These are phyloP conservation scores for Penicillium longicatenatum DNA, from an alignment of 495 filamentous ascomycete genomes.

Conservation along the genomic window DNA sequence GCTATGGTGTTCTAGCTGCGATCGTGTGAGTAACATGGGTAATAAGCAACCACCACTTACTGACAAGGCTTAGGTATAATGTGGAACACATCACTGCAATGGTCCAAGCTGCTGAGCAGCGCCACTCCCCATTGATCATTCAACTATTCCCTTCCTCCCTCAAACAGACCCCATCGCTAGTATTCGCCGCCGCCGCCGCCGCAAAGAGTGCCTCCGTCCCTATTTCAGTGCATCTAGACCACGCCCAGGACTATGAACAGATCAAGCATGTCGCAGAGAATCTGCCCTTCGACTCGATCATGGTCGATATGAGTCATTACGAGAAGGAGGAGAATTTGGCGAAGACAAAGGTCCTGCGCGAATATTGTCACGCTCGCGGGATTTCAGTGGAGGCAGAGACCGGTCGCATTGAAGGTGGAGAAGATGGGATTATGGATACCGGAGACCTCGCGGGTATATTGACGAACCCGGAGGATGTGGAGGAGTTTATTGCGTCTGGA, in stretches of 20 bases:
- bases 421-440: constrained; percentile 75
- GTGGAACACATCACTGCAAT: constrained; percentile 71
- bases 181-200: constrained; percentile 58
- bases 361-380: constrained; percentile 64
- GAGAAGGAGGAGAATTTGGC: constrained; percentile 71
- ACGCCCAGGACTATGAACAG: constrained; percentile 62
- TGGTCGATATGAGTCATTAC: constrained; percentile 74
- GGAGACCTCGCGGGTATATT: constrained; percentile 62
- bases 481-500: constrained; percentile 67
- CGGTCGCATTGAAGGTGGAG: constrained; percentile 74
- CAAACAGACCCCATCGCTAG: constrained; percentile 57
- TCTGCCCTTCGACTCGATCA: constrained; percentile 66
- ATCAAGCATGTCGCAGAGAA: constrained; percentile 58
- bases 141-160: constrained; percentile 76
- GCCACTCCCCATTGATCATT: constrained; percentile 67
- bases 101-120: constrained; percentile 66
- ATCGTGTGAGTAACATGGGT: constrained; percentile 34
- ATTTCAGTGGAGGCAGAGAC: constrained; percentile 74
- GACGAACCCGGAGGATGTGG: constrained; percentile 67
- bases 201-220: constrained; percentile 61
- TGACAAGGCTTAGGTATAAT: constrained; percentile 55
- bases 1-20: constrained; percentile 67
- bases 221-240: constrained; percentile 67
- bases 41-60: background rate
- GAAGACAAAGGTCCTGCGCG: constrained; percentile 60